Percentiles rank a stretch among this genome's conserved stretches.
These are phyloP conservation scores for Anisodus acutangulus DNA, from an alignment of 257 asterid species.

Conservation along the genomic window DNA sequence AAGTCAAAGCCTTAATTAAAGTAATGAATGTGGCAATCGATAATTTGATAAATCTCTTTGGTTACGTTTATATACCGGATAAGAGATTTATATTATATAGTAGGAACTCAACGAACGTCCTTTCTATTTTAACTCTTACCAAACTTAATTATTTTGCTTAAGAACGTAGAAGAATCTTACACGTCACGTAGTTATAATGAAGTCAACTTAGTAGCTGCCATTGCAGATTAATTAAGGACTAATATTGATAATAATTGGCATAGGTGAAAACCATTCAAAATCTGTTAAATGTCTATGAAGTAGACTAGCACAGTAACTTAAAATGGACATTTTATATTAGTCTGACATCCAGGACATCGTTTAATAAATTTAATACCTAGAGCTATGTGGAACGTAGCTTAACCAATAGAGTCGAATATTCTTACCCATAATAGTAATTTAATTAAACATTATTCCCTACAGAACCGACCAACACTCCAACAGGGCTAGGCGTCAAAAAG, in stretches of 20 bases:
- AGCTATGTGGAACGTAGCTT: neutral
- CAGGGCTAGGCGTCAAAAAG: conserved; percentile 5
- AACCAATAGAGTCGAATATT: neutral
- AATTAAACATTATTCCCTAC: conserved; percentile 7
- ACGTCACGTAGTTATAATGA: neutral
- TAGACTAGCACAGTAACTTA: neutral
- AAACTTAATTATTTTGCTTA: neutral
- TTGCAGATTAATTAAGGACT: neutral
- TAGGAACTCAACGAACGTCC: neutral
- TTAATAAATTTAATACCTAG: neutral
- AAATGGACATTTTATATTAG: neutral
- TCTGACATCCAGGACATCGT: neutral
- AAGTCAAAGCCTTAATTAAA: no score
- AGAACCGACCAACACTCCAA: neutral
- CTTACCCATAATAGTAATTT: conserved; percentile 4
- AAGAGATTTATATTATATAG: no score
- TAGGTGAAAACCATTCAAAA: neutral
- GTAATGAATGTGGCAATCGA: no score
- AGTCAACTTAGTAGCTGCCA: conserved; percentile 27
- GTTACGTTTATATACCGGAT: no score
- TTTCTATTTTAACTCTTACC: neutral
- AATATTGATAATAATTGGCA: neutral
- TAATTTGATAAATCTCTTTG: no score
- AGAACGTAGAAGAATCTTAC: neutral
- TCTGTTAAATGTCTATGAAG: neutral